Evolutionary conservation across 2,329 filamentous ascomycete species (phyloP), one percentile per base, ranked within the genome.

Genomic region (Rhexocercosporidium sp.): DNA sequence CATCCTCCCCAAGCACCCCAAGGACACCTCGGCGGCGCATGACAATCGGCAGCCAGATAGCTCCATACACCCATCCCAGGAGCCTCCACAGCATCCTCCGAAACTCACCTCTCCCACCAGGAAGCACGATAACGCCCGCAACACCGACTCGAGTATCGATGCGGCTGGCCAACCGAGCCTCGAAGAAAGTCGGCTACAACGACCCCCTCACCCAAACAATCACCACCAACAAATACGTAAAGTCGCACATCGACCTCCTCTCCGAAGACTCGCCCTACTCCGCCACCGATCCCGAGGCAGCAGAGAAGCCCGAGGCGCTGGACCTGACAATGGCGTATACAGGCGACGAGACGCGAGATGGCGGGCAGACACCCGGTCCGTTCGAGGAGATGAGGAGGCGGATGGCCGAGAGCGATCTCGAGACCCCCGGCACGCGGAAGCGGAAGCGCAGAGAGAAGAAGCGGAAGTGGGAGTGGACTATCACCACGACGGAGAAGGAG

Each of bases 401-500:
- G 37, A 85, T 89, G 83, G 84, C 82, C 0, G 80, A 80, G 22
- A 82, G 72, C 49, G 74, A 72, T 9, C 62, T 75, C 62, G 72
- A 73, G 59, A 76, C 74, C 18, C 71, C 75, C 0, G 72, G 39
- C 1, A 59, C 69, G 5, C 81, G 83, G n/a, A 88, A 87, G 75
- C 80, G 83, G 11, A 87, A 83, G 75, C 78, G 79, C 37, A 74
- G 81, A 74, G 88, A 90, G 71, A 89, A 88, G 82, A 88, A 86
- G 77, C 81, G 87, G 14, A 84, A 84, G 51, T 90, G 88, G 88
- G 85, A 88, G 41, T 90, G 88, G 88, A 90, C 88, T 1, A 89
- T 90, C 53, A 69, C 66, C 18, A 71, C 49, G 18, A 66, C 68
- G 1, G 74, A 74, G 47, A 66, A 84, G 86, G 0, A 68, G 0